A percentile compares a stretch with the other conserved stretches of the same genome.
Conservation (phyloP, 1,139 yeast genomes). For the Hemisphaericaspora xylanilytica region DNA sequence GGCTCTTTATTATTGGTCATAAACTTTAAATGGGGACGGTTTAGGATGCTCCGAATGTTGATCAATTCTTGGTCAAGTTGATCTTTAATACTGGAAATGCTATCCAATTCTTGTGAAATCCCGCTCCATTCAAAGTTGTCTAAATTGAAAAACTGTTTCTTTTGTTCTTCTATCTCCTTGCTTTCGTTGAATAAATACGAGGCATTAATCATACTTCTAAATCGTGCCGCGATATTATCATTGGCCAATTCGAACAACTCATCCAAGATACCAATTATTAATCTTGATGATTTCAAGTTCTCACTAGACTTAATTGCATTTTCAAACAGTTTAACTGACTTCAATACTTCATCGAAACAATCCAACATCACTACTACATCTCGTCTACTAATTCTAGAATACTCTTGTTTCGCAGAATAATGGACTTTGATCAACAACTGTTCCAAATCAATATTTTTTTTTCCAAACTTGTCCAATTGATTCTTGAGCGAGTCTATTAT, state of each 20-base stretch:
- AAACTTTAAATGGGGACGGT: conserved; percentile 58
- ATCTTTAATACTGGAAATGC: conserved; percentile 43
- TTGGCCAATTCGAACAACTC: conserved; percentile 20
- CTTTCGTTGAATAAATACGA: conserved; percentile 53
- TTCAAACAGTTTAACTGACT: conserved; percentile 26
- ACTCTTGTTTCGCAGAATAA: conserved; percentile 40
- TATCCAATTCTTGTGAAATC: conserved; percentile 37
- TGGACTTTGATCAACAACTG: conserved; percentile 64
- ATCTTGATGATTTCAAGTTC: conserved; percentile 22
- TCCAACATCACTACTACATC: conserved; percentile 64
- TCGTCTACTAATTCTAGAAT: conserved; percentile 55
- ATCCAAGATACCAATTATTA: conserved; percentile 23
- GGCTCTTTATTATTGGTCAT: conserved; percentile 61
- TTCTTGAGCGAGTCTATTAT: conserved; percentile 52
- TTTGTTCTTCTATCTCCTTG: conserved; percentile 44
- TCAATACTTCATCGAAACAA: conserved; percentile 42
- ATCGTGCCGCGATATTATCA: conserved; percentile 23
- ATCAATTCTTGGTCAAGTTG: conserved; percentile 52
- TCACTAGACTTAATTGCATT: conserved; percentile 14
- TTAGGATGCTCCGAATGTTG: conserved; percentile 42
- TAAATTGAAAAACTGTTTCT: conserved; percentile 53
- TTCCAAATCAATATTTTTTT: conserved; percentile 56
- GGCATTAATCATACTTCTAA: conserved; percentile 55
- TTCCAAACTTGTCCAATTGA: conserved; percentile 35
- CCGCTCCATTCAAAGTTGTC: conserved; percentile 38